Conservation (phyloP, 352 stramenopile species). For the Saprolegnia parasitica region DNA sequence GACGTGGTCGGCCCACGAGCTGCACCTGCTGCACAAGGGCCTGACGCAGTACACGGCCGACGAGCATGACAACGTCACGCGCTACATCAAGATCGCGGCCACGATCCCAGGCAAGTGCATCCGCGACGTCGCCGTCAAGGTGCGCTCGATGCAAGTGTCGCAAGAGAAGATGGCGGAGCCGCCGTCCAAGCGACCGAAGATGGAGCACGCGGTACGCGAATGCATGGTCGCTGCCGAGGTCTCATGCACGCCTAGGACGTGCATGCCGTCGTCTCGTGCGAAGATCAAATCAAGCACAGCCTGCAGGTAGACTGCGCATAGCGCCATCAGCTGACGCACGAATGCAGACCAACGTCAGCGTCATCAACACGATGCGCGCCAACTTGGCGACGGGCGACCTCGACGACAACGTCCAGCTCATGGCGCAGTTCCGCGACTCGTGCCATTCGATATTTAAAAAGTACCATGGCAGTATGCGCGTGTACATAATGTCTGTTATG, state of each 20-base stretch:
- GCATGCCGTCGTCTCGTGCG: not conserved
- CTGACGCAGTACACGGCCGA: constrained; percentile 52
- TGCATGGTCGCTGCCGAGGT: not conserved
- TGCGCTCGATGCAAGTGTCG: constrained; percentile 37
- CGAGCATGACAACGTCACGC: constrained; percentile 71
- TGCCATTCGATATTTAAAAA: constrained; percentile 50
- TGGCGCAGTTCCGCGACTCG: constrained; percentile 66
- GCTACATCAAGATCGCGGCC: constrained; percentile 77
- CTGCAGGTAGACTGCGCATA: constrained; percentile 10
- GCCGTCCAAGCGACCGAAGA: constrained; percentile 14
- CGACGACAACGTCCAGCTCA: constrained; percentile 47
- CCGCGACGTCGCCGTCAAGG: constrained; percentile 68
- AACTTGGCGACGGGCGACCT: constrained; percentile 60
- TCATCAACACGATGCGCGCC: constrained; percentile 59
- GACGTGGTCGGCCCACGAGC: constrained; percentile 53
- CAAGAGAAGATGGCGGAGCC: constrained; percentile 30
- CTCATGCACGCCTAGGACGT: not conserved
- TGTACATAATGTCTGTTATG: not conserved
- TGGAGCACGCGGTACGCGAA: constrained; percentile 9
- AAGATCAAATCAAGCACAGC: constrained; percentile 4
- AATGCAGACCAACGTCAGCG: constrained; percentile 54
- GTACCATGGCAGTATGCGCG: constrained; percentile 31
- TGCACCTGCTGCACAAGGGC: constrained; percentile 55
- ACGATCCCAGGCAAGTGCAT: constrained; percentile 63
- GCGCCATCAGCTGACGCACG: not conserved